Evolutionary conservation across 306 rosid genomes (phyloP).

Genomic region (Quillaja saponaria): DNA sequence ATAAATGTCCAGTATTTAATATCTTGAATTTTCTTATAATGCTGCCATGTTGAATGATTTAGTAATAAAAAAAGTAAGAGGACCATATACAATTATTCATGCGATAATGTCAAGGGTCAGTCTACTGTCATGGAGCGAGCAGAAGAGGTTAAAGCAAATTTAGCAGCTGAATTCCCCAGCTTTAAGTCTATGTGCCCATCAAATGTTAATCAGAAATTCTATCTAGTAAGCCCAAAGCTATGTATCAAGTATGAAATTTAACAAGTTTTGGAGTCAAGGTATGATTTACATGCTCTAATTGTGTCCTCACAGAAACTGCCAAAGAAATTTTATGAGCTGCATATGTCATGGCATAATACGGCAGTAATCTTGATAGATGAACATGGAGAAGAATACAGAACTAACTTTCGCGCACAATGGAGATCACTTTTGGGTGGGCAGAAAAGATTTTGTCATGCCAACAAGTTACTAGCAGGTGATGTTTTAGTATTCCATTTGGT

Average conservation of each 20-base stretch:
- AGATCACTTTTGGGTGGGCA: slow-evolving; percentile 32
- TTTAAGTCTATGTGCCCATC: slow-evolving; percentile 35
- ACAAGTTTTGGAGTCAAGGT: background rate
- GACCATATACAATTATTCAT: background rate
- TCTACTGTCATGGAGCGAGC: slow-evolving; percentile 20
- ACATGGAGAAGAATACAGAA: slow-evolving; percentile 22
- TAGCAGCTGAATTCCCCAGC: slow-evolving; percentile 26
- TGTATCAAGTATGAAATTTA: background rate
- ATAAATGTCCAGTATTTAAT: no score
- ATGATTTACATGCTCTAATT: background rate
- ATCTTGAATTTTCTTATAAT: background rate
- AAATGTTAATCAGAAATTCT: slow-evolving; percentile 27
- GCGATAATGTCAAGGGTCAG: background rate
- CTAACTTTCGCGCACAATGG: slow-evolving; percentile 11
- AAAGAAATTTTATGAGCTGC: slow-evolving; percentile 22
- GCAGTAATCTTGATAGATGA: slow-evolving; percentile 30
- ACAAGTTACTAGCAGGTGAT: slow-evolving; percentile 24
- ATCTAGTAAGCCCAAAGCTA: slow-evolving; percentile 25
- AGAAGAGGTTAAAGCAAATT: slow-evolving; percentile 30
- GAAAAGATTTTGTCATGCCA: slow-evolving; percentile 21
- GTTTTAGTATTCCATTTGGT: slow-evolving; percentile 29
- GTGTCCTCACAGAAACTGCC: slow-evolving; percentile 27
- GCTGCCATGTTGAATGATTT: background rate
- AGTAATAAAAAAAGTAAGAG: slow-evolving; percentile 20
- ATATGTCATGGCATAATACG: slow-evolving; percentile 28